Evolutionary conservation across 768 basidiomycete genomes (phyloP), one percentile per base, ranked within the genome.

Genomic region (Trametes villosa): DNA sequence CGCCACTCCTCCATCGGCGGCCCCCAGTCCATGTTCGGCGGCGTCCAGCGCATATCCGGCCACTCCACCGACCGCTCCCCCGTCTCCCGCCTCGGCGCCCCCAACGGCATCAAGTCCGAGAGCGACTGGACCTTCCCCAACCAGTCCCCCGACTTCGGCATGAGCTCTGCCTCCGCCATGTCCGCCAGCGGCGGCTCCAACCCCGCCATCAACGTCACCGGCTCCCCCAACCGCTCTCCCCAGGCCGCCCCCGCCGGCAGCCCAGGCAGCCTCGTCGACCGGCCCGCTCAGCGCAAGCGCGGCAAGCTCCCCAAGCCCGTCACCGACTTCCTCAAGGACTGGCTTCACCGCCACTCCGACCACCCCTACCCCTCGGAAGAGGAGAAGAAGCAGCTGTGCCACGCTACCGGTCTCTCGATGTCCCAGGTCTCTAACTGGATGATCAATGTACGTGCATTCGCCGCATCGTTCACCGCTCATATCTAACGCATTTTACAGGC

Each of bases 381-480:
- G 63, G 92, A 94, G 80, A 94, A 94, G 77, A 93, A 93, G 70
- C 89, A 91, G 71, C 77, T 94, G 65, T 94, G 92, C 74, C 85
- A 89, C 67, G 89, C 89, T 40, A 94, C 92, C 1, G 91, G 91
- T 26, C 77, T 94, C 64, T 91, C 87, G 77, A 94, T 94, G 91
- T 86, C 82, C 75, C 92, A 94, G 74, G 91, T 94, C 0, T 92
- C 90, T 53, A 94, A 94, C 72, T 94, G 92, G 92, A 94, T 94
- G 92, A 94, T 94, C 70, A 94, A 94, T 67, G 92, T 84, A 55
- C 52, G 84, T 76, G n/a, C 45, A 60, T 20, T 20, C 20, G 49
- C 42, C 22, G 1, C 22, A 30, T 42, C 17, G 3, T 24, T 17
- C 17, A 29, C 20, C 48, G 29, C 47, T 49, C 27, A 33, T 36